Evolutionary conservation across 2,329 filamentous ascomycete genomes (phyloP), one percentile per base, ranked within the genome.

Genomic region (Botryotinia calthae): DNA sequence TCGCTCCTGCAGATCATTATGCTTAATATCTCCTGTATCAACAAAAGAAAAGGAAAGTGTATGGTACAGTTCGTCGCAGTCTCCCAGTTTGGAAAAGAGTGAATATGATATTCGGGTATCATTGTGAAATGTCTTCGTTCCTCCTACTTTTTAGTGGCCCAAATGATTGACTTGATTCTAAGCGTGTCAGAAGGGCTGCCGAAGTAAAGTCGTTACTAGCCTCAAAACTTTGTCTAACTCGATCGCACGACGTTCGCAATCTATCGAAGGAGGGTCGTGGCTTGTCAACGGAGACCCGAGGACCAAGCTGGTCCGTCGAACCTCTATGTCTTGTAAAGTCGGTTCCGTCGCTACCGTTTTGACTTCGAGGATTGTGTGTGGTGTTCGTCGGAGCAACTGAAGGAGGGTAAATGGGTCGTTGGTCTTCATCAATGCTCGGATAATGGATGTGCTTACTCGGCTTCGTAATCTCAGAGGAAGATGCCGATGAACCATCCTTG

Each of bases 261-360:
- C 95, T 89, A 79, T 98, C 95, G 81, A 93, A 97, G n/a, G 93
- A 97, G 58, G 93, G 93, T 76, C 94, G 86, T 8, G 91, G 86
- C 74, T 91, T 87, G 75, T 94, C 91, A 59, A 80, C 67, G 18
- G 70, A 72, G 6, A 48, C 10, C 18, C 28, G 54, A 65, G 59
- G 61, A 40, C 61, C 61, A 9, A 84, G 81, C 73, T 74, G 74
- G 20, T 92, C 90, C 76, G 89, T 81, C 25, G 90, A 90, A 76
- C 86, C 84, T 74, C 90, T 87, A 77, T 89, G 88, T 67, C 87
- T 84, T 34, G 94, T 97, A 82, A 94, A 97, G 78, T 97, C 95
- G 67, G 96, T 98, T 74, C 94, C 95, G 82, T 97, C 95, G 83
- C 95, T 98, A 74, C 94, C 94, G 78, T 95, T 97, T 80, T 97